Conservation (phyloP, 2,329 filamentous ascomycete genomes). For the Aschersonia sp. region DNA sequence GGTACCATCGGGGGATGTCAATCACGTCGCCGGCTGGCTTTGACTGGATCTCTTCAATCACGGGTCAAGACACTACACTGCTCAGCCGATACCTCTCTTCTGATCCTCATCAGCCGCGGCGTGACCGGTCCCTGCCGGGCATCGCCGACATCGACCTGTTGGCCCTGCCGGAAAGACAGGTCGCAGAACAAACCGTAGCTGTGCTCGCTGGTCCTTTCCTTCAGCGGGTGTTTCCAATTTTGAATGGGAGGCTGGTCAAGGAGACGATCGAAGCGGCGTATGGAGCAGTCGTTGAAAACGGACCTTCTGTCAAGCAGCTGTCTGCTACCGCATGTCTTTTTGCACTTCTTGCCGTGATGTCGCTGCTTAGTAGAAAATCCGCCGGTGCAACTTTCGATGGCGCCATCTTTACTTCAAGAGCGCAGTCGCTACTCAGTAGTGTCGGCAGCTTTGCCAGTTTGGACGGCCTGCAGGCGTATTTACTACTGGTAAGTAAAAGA, state of each 20-base stretch:
- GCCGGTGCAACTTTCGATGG: not conserved
- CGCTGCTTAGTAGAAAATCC: not conserved
- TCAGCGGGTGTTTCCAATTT: not conserved
- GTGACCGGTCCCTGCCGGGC: not conserved
- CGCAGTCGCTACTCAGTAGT: not conserved
- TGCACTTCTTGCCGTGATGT: not conserved
- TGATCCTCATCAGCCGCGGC: not conserved
- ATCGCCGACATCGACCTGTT: not conserved
- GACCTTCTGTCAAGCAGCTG: not conserved
- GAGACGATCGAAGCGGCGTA: not conserved
- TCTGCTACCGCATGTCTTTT: not conserved
- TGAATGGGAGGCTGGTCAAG: not conserved
- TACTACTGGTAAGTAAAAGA: not conserved
- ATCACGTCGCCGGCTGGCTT: not conserved
- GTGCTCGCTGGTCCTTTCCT: not conserved
- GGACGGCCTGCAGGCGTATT: not conserved
- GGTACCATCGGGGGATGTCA: not conserved
- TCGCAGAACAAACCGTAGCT: not conserved
- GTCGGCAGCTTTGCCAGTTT: not conserved
- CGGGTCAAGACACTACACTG: not conserved
- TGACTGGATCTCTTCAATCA: not conserved
- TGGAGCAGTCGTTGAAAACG: not conserved
- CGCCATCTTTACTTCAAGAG: not conserved
- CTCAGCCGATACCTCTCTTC: not conserved
- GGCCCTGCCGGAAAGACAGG: not conserved